Conservation (phyloP, 1,284 basidiomycete species). For the Flammula alnicola region DNA sequence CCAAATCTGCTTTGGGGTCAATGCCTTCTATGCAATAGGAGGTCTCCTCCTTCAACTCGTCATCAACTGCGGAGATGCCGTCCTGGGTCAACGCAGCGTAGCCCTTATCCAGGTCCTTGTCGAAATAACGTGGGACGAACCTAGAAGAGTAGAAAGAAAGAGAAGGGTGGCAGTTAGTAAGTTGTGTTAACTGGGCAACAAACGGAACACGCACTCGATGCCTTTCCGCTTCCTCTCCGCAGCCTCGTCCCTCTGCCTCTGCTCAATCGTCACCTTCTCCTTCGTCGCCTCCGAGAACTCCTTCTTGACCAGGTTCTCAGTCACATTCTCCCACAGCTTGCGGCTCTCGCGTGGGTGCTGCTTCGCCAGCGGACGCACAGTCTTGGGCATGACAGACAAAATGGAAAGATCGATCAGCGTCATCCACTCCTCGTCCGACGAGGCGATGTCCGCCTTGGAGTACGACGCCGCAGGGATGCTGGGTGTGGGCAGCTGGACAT, state of each 20-base stretch:
- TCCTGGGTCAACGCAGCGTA: conserved; percentile 73
- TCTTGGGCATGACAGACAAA: conserved; percentile 81
- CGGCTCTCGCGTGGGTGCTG: conserved; percentile 87
- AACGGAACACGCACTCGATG: conserved; percentile 62
- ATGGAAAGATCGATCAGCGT: conserved; percentile 81
- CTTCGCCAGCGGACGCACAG: conserved; percentile 79
- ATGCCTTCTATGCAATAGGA: conserved; percentile 31
- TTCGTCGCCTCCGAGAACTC: conserved; percentile 89
- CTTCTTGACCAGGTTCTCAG: conserved; percentile 76
- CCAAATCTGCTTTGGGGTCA: conserved; percentile 17
- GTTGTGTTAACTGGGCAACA: too few relatives aligned
- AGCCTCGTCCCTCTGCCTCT: conserved; percentile 86
- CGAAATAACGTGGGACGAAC: conserved; percentile 84
- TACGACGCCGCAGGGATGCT: conserved; percentile 27
- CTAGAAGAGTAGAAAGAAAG: conserved; percentile 43
- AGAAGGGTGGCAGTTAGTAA: conserved; percentile 7
- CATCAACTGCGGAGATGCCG: conserved; percentile 71
- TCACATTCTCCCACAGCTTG: conserved; percentile 89
- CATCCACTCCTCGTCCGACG: conserved; percentile 57
- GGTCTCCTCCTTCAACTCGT: conserved; percentile 59
- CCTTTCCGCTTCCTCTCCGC: conserved; percentile 83
- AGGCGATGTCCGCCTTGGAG: conserved; percentile 29
- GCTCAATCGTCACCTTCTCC: conserved; percentile 89
- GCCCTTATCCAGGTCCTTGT: conserved; percentile 74
- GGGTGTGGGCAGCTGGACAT: conserved; percentile 39